Evolutionary conservation across 306 rosid genomes (phyloP).

Genomic region (Oxytropis ochrocephala): DNA sequence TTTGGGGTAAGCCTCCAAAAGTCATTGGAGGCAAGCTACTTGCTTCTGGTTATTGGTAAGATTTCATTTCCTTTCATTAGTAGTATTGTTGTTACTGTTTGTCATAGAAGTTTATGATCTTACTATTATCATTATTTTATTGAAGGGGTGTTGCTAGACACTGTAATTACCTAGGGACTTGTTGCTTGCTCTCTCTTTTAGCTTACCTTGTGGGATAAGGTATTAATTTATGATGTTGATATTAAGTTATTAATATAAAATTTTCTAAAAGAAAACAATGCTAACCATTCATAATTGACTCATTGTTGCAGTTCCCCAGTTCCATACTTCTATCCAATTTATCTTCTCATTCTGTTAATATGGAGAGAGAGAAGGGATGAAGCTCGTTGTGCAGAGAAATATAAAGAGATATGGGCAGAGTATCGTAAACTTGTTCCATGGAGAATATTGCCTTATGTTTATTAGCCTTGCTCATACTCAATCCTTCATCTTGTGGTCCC

Average conservation of each 20-base stretch:
- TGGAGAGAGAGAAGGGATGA: conserved; percentile 98
- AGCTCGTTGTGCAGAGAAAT: conserved; percentile 87
- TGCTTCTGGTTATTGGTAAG: conserved; percentile 97
- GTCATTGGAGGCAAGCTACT: conserved; percentile 90
- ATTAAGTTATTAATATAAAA: background rate
- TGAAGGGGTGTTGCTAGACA: conserved; percentile 93
- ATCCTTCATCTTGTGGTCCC: background rate
- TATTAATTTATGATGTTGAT: conserved; percentile 15
- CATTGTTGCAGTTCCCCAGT: conserved; percentile 73
- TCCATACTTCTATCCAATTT: conserved; percentile 91
- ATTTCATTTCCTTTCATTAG: conserved; percentile 17
- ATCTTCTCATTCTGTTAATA: conserved; percentile 81
- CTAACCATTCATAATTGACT: background rate
- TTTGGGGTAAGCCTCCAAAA: conserved; percentile 87
- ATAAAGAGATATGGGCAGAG: conserved; percentile 74
- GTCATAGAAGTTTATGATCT: conserved; percentile 1
- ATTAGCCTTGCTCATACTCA: background rate
- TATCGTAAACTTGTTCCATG: conserved; percentile 76
- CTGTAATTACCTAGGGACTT: conserved; percentile 90
- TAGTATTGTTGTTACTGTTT: conserved; percentile 15
- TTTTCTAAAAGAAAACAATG: background rate
- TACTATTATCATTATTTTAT: background rate
- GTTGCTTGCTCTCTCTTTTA: conserved; percentile 86
- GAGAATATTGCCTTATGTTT: conserved; percentile 81
- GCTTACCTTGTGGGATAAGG: conserved; percentile 97